A percentile compares a stretch with the other conserved stretches of the same genome.
phyloP scores from a whole-genome alignment of 2,329 filamentous ascomycete species.

The Alternaria alternata region DNA sequence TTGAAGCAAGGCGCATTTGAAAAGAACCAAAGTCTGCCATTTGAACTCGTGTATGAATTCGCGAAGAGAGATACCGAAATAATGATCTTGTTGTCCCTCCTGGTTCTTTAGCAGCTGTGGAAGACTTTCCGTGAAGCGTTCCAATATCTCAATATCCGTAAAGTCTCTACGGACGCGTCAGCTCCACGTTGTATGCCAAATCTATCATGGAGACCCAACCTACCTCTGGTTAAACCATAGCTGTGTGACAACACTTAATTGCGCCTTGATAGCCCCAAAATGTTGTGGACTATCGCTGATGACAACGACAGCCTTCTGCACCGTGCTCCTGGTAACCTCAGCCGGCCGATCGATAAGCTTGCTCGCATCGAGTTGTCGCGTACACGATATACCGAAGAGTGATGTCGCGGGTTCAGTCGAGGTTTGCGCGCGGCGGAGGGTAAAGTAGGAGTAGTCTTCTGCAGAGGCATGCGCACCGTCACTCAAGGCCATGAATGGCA shows the following conservation, averaged over 20 bases:
- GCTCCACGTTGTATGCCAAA: not conserved
- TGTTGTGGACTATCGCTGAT: constrained; percentile 89
- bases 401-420: constrained; percentile 70
- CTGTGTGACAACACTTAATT: constrained; percentile 86
- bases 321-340: constrained; percentile 95
- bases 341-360: constrained; percentile 78
- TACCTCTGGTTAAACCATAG: constrained; percentile 94
- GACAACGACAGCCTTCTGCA: constrained; percentile 97
- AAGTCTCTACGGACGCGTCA: constrained; percentile 69
- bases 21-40: constrained; percentile 89
- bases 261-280: constrained; percentile 90
- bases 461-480: constrained; percentile 92
- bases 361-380: constrained; percentile 84
- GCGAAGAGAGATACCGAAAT: constrained; percentile 83
- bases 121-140: constrained; percentile 89
- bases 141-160: constrained; percentile 86
- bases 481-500: constrained; percentile 96
- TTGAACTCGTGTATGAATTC: constrained; percentile 95
- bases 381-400: constrained; percentile 95
- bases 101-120: constrained; percentile 65
- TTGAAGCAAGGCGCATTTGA: constrained; percentile 93
- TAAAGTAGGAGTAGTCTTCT: constrained; percentile 99
- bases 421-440: constrained; percentile 70
- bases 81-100: constrained; percentile 81
- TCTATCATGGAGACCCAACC: constrained; percentile 25